Evolutionary conservation across 75 land plant genomes (phyloP).

Genomic region (Cunninghamia lanceolata): DNA sequence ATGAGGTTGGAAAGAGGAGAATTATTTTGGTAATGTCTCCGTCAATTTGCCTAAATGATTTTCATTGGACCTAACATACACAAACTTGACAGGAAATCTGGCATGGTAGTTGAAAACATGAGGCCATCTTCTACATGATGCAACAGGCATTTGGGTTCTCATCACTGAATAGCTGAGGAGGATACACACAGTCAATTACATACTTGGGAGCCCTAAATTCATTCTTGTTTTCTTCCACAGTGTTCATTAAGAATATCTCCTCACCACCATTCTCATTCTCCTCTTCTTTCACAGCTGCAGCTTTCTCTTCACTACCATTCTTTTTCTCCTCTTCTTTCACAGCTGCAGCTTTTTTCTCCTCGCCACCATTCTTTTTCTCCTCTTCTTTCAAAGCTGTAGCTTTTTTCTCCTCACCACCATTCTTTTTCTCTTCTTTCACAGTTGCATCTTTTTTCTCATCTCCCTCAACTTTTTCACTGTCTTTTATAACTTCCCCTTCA

Average conservation of each 20-base stretch:
- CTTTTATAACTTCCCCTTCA: too few species aligned
- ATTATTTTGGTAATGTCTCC: not conserved
- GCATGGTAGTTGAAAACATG: not conserved
- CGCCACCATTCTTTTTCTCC: not conserved
- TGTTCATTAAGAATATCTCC: too few species aligned
- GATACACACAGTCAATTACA: slow-evolving; percentile 20
- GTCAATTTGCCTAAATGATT: not conserved
- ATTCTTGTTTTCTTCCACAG: not conserved
- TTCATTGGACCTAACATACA: not conserved
- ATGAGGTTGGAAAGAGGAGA: not conserved
- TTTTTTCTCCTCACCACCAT: not conserved
- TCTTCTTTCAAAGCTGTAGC: too few species aligned
- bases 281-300: not conserved
- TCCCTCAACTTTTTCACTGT: not conserved
- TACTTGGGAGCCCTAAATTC: not conserved
- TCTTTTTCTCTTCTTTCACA: too few species aligned
- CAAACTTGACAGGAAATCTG: not conserved
- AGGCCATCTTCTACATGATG: slow-evolving; percentile 27
- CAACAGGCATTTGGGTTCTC: slow-evolving; percentile 76
- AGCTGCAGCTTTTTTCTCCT: not conserved
- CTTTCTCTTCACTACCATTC: too few species aligned
- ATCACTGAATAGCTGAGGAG: slow-evolving; percentile 81
- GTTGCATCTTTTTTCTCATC: too few species aligned
- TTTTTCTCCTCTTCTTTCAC: too few species aligned
- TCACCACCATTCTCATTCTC: not conserved